phyloP scores from a whole-genome alignment of 306 rosid genomes.

The Ceratonia siliqua region DNA sequence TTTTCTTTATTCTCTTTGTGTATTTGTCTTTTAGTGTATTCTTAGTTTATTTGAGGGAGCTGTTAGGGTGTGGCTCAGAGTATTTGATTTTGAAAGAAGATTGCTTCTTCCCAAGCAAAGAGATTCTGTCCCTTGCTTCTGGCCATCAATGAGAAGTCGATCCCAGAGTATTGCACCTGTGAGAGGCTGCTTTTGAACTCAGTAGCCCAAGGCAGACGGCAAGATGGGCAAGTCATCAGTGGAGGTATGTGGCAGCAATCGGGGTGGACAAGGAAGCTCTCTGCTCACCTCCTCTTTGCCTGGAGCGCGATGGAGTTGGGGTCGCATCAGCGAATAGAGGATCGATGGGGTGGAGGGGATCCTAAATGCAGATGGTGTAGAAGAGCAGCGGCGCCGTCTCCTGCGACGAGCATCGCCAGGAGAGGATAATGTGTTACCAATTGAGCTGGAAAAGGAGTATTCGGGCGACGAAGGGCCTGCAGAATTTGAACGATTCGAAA shows the following conservation, averaged over 20 bases:
- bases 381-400: constrained; percentile 55
- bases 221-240: constrained; percentile 64
- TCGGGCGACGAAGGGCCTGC: constrained; percentile 86
- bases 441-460: constrained; percentile 82
- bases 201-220: too few relatives aligned
- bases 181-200: too few relatives aligned
- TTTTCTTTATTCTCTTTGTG: too few relatives aligned
- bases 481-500: background rate
- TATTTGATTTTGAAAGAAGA: too few relatives aligned
- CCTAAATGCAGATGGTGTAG: constrained; percentile 62
- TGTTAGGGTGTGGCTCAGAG: too few relatives aligned
- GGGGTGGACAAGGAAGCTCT: constrained; percentile 42
- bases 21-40: too few relatives aligned
- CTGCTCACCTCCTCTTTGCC: constrained; percentile 42
- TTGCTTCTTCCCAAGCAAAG: too few relatives aligned
- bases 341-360: constrained; percentile 59
- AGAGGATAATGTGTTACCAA: constrained; percentile 75
- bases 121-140: too few relatives aligned
- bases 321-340: constrained; percentile 73
- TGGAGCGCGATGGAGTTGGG: constrained; percentile 58
- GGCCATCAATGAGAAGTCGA: too few relatives aligned
- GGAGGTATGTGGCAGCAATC: constrained; percentile 55
- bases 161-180: too few relatives aligned
- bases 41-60: too few relatives aligned
- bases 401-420: constrained; percentile 49